phyloP scores from a whole-genome alignment of 148 eudicot genomes.

The Bassia scoparia region DNA sequence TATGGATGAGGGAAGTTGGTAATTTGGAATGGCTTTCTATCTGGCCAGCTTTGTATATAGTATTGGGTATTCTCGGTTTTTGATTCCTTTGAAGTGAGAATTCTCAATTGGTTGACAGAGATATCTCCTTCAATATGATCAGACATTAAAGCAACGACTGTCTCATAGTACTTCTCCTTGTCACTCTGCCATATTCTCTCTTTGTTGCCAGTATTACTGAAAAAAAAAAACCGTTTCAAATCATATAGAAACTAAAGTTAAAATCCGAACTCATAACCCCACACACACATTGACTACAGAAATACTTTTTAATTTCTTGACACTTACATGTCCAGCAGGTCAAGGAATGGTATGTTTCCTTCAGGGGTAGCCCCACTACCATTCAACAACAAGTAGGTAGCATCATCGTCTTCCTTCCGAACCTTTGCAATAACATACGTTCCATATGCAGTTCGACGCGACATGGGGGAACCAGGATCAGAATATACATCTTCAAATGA shows the following conservation, averaged over 20 bases:
- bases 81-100: conserved; percentile 87
- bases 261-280: background rate
- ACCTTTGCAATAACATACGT: conserved; percentile 78
- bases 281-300: background rate
- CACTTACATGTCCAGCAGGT: conserved; percentile 86
- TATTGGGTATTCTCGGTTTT: conserved; percentile 96
- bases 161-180: conserved; percentile 86
- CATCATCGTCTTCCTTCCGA: conserved; percentile 61
- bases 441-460: conserved; percentile 71
- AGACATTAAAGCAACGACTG: conserved; percentile 83
- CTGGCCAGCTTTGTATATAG: conserved; percentile 73
- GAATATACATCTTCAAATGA: conserved; percentile 94
- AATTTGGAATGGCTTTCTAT: conserved; percentile 59
- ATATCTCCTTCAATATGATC: conserved; percentile 75
- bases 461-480: conserved; percentile 98
- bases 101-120: conserved; percentile 50
- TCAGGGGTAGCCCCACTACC: conserved; percentile 92
- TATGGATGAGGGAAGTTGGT: conserved; percentile 94
- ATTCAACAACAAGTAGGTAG: conserved; percentile 65
- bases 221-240: conserved; percentile 20
- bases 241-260: conserved; percentile 3
- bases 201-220: conserved; percentile 75
- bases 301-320: conserved; percentile 9
- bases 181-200: conserved; percentile 98
- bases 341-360: conserved; percentile 92